Percentiles rank a stretch among this genome's conserved stretches.
phyloP scores from a whole-genome alignment of 2,329 filamentous ascomycete genomes.

The Trichoderma brevicompactum region DNA sequence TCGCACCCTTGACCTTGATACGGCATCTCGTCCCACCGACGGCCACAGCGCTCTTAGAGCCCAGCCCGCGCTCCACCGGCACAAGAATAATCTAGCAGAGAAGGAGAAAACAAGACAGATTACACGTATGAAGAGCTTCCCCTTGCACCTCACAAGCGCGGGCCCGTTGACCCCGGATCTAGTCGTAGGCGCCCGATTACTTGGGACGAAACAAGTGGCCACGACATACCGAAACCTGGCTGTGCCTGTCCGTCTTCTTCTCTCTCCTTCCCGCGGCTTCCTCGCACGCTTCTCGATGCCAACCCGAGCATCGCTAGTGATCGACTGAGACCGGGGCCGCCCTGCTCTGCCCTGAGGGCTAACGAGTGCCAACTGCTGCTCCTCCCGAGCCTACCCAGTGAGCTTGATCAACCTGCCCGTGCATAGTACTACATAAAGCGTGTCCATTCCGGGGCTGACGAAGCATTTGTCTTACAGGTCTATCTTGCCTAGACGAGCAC shows the following conservation, averaged over 20 bases:
- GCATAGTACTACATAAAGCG: constrained; percentile 30
- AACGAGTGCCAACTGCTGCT: constrained; percentile 17
- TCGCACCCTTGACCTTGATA: constrained; percentile 25
- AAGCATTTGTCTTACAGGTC: constrained; percentile 28
- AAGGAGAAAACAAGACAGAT: constrained; percentile 4
- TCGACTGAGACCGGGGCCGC: constrained; percentile 29
- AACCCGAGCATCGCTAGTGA: constrained; percentile 26
- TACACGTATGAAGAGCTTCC: constrained; percentile 24
- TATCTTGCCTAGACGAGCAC: constrained; percentile 28
- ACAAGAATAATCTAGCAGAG: not conserved
- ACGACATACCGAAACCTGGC: constrained; percentile 20
- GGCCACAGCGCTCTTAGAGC: constrained; percentile 11
- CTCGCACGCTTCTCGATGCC: constrained; percentile 19
- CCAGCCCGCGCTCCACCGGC: constrained; percentile 23
- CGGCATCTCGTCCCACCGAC: constrained; percentile 29
- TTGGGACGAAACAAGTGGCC: constrained; percentile 30
- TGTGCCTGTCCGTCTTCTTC: constrained; percentile 22
- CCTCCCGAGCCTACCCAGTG: constrained; percentile 11
- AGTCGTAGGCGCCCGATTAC: constrained; percentile 30
- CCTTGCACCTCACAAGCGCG: constrained; percentile 23
- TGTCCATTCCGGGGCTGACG: constrained; percentile 29
- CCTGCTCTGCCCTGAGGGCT: constrained; percentile 15
- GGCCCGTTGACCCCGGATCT: constrained; percentile 27
- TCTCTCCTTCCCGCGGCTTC: constrained; percentile 6
- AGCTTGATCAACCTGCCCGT: constrained; percentile 25